Evolutionary conservation across 2,329 filamentous ascomycete genomes (phyloP).

Genomic region (Scytalidium sp.): DNA sequence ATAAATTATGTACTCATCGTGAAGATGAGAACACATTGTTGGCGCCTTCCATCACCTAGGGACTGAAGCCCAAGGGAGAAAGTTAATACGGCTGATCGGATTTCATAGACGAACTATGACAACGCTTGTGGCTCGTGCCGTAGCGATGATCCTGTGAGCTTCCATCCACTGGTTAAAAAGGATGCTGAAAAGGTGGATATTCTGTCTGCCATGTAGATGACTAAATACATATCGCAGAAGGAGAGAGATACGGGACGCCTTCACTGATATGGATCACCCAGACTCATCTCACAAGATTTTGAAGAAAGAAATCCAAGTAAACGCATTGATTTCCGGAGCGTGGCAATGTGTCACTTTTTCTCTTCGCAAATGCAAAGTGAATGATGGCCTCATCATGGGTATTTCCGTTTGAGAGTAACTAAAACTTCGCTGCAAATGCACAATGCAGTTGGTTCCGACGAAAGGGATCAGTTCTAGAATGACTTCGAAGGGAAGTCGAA

Average conservation of each 20-base stretch:
- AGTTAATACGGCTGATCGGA: slow-evolving; percentile 66
- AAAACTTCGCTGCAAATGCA: slow-evolving; percentile 52
- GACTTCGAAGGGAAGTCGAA: slow-evolving; percentile 22
- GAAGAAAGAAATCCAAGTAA: slow-evolving; percentile 10
- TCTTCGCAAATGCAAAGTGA: slow-evolving; percentile 11
- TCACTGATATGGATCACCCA: slow-evolving; percentile 25
- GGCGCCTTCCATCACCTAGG: slow-evolving; percentile 29
- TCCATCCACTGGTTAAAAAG: slow-evolving; percentile 24
- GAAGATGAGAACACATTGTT: slow-evolving; percentile 21
- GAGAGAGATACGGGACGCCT: slow-evolving; percentile 48
- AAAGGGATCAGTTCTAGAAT: slow-evolving; percentile 39
- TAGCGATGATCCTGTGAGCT: slow-evolving; percentile 46
- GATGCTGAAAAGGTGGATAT: slow-evolving; percentile 41
- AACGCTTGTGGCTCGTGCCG: slow-evolving; percentile 47
- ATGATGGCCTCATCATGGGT: slow-evolving; percentile 17
- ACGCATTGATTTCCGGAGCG: slow-evolving; percentile 24
- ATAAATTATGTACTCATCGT: slow-evolving; percentile 20
- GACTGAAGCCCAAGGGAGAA: slow-evolving; percentile 43
- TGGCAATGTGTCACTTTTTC: slow-evolving; percentile 24
- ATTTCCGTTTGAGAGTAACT: slow-evolving; percentile 36
- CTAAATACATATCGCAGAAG: slow-evolving; percentile 16
- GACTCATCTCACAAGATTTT: slow-evolving; percentile 22
- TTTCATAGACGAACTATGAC: slow-evolving; percentile 41
- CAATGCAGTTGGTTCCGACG: slow-evolving; percentile 51
- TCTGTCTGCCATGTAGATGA: slow-evolving; percentile 30